phyloP scores from a whole-genome alignment of 495 filamentous ascomycete genomes.

The Penicillium parvum region DNA sequence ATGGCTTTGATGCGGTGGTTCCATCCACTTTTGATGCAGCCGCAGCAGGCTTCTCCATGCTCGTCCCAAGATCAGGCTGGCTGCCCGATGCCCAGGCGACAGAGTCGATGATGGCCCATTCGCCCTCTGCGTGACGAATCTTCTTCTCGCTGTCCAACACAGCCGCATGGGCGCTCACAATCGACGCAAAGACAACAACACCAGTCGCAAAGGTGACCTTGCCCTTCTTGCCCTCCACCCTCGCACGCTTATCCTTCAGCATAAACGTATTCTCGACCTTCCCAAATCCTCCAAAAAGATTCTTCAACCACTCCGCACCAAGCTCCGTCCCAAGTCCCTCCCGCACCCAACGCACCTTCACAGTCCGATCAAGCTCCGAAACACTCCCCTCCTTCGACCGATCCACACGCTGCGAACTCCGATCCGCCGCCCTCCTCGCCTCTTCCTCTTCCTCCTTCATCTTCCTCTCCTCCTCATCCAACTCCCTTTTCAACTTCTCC shows the following conservation, averaged over 20 bases:
- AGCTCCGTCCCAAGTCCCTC: constrained; percentile 42
- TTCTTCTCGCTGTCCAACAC: constrained; percentile 51
- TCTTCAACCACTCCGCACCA: constrained; percentile 40
- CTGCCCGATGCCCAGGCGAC: constrained; percentile 54
- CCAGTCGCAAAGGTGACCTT: constrained; percentile 52
- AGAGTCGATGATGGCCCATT: constrained; percentile 48
- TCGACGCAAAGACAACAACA: constrained; percentile 53
- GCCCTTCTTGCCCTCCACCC: constrained; percentile 47
- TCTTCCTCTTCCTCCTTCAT: constrained; percentile 36
- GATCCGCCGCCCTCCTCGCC: constrained; percentile 26
- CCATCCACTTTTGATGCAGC: too few species aligned
- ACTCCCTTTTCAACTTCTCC: constrained; percentile 44
- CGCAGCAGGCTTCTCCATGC: too few species aligned
- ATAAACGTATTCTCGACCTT: constrained; percentile 51
- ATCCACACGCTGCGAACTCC: constrained; percentile 36
- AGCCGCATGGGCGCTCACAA: constrained; percentile 57
- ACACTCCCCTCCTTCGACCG: constrained; percentile 44
- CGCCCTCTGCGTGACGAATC: constrained; percentile 27
- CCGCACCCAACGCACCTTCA: constrained; percentile 57
- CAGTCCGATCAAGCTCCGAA: constrained; percentile 52
- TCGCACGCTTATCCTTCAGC: constrained; percentile 52
- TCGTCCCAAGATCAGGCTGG: constrained; percentile 50
- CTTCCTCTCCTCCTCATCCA: constrained; percentile 46
- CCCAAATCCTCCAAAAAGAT: constrained; percentile 52
- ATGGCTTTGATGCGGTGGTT: background rate